phyloP scores from a whole-genome alignment of 768 basidiomycete species.

The Hysterangium stoloniferum region DNA sequence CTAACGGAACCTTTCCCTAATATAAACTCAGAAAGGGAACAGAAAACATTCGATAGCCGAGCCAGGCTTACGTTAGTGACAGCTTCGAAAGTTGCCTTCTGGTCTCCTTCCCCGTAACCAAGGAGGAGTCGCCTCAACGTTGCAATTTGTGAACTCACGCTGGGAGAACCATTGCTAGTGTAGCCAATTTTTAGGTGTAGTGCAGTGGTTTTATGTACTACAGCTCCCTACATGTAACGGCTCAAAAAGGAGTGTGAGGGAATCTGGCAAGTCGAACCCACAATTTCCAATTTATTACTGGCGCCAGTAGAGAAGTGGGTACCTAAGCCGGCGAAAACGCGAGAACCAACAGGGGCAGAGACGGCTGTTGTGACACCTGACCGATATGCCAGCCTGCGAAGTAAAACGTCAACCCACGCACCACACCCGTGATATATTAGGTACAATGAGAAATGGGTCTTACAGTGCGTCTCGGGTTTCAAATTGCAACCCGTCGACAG shows the following conservation, averaged over 20 bases:
- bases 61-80: neutral
- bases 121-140: constrained; percentile 26
- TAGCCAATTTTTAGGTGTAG: constrained; percentile 48
- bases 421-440: too few species aligned
- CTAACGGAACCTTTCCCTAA: constrained; percentile 28
- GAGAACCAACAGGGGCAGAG: constrained; percentile 44
- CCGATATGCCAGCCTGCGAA: constrained; percentile 57
- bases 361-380: constrained; percentile 66
- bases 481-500: constrained; percentile 37
- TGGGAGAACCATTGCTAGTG: constrained; percentile 18
- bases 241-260: neutral
- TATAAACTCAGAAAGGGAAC: neutral
- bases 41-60: neutral
- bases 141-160: constrained; percentile 30
- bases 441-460: neutral
- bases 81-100: neutral
- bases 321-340: constrained; percentile 57
- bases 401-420: neutral
- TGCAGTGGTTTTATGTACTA: constrained; percentile 54
- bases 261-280: neutral
- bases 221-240: constrained; percentile 34
- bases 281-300: constrained; percentile 42
- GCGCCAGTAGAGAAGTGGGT: constrained; percentile 55
- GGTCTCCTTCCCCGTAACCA: constrained; percentile 13
- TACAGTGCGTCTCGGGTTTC: neutral